Evolutionary conservation across 2,329 filamentous ascomycete genomes (phyloP).

Genomic region (Aspergillus novoparasiticus): DNA sequence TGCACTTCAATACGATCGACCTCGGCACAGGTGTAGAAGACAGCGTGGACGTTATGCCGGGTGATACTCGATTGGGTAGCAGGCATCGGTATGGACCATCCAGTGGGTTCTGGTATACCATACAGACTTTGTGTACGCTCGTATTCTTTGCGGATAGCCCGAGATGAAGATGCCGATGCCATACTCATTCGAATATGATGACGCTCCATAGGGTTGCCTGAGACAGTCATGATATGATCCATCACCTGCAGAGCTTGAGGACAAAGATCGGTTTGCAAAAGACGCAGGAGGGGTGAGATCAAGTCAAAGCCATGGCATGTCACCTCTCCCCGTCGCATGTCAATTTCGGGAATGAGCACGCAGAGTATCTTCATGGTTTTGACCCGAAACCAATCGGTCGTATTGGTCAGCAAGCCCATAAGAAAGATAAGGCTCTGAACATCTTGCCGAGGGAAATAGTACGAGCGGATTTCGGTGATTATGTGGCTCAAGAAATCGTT

Average conservation of each 20-base stretch:
- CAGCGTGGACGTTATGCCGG: slow-evolving; percentile 88
- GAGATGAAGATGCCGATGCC: slow-evolving; percentile 78
- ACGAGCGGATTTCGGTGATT: slow-evolving; percentile 71
- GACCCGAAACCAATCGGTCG: slow-evolving; percentile 83
- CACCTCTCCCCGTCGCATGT: slow-evolving; percentile 90
- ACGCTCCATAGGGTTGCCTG: slow-evolving; percentile 86
- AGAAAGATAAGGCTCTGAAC: slow-evolving; percentile 86
- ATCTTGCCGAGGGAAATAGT: slow-evolving; percentile 80
- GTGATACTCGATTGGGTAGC: slow-evolving; percentile 86
- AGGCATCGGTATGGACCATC: slow-evolving; percentile 94
- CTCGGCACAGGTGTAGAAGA: slow-evolving; percentile 89
- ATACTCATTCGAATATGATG: slow-evolving; percentile 98
- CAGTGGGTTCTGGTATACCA: slow-evolving; percentile 91
- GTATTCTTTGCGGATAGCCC: slow-evolving; percentile 87
- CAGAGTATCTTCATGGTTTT: slow-evolving; percentile 91
- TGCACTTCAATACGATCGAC: slow-evolving; percentile 63
- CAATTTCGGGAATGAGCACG: slow-evolving; percentile 81
- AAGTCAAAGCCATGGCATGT: slow-evolving; percentile 90
- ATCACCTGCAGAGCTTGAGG: slow-evolving; percentile 89
- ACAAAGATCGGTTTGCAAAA: slow-evolving; percentile 91
- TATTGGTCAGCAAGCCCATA: slow-evolving; percentile 88
- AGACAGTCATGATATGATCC: slow-evolving; percentile 94
- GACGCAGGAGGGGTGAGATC: slow-evolving; percentile 84
- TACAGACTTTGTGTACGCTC: slow-evolving; percentile 92
- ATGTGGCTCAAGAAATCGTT: slow-evolving; percentile 77